Evolutionary conservation across 805 yeast species (phyloP), one percentile per base, ranked within the genome.

Genomic region (Ogataea glucozyma): DNA sequence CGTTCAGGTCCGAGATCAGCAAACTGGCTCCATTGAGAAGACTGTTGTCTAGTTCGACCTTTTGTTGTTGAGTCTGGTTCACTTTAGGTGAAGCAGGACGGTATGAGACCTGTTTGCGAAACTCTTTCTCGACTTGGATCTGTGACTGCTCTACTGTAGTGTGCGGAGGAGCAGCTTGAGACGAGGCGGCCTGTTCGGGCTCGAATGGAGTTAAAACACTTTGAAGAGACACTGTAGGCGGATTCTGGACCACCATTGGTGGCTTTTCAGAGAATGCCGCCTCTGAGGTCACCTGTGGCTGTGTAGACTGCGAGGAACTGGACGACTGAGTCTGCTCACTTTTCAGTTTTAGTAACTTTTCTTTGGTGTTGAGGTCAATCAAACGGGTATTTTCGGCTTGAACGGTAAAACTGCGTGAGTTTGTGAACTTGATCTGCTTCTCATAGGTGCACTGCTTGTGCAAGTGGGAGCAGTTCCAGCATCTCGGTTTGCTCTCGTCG

Each of bases 381-480:
- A 49, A 37, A 27, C 38, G 38, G 11, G 45, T 41, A 22, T 46
- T 34, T 6, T 37, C 39, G 3, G 46, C 27, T 17, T 56, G 49
- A 13, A 57, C 43, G 1, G 64, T 59, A 46, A 64, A 57, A 11
- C 57, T 57, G 37, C 66, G 52, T 1, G 65, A 46, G 22, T 56
- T 53, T 26, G 63, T 61, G 49, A 64, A 62, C 47, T 63, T 65
- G 46, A 63, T 55, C n/a, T 44, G 35, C 31, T 64, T 63, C 29
- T 60, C 64, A 44, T 72, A 72, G 2, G 55, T 49, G 47, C 78
- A 72, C 3, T 57, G 54, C 51, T 68, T 68, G 8, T 62, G 60
- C 12, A 69, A 41, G 23, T 61, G 62, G 1, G 60, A 43, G 41
- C 78, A 72, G 36, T 70, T 70, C 64, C 70, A 60, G 41, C 78